Conservation (phyloP, 768 basidiomycete genomes). For the Podaxis sp. region DNA sequence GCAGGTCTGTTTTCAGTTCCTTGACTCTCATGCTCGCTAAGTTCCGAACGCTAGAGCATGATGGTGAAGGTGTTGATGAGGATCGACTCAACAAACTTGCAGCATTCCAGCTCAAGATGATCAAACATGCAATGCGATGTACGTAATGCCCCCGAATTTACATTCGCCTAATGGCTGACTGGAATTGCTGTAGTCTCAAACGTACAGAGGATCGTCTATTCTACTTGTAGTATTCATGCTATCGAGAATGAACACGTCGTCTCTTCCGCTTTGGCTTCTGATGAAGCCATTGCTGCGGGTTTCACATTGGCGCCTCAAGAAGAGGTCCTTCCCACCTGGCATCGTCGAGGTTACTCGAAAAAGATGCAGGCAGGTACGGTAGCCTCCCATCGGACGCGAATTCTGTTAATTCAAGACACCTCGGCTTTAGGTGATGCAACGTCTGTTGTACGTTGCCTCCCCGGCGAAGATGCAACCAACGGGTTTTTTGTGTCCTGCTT, state of each 20-base stretch:
- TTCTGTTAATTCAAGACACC: background rate
- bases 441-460: conserved; percentile 67
- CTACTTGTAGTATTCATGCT: conserved; percentile 93
- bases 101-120: conserved; percentile 85
- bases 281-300: conserved; percentile 53
- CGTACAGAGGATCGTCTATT: conserved; percentile 85
- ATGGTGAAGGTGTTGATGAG: conserved; percentile 51
- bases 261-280: conserved; percentile 60
- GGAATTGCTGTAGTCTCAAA: conserved; percentile 54
- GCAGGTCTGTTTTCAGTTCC: conserved; percentile 42
- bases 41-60: conserved; percentile 37
- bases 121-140: conserved; percentile 96
- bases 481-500: conserved; percentile 99
- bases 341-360: conserved; percentile 67
- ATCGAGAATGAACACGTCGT: conserved; percentile 94
- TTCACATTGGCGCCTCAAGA: conserved; percentile 67
- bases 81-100: conserved; percentile 81
- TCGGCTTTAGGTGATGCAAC: conserved; percentile 44
- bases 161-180: conserved; percentile 4
- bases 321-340: conserved; percentile 79
- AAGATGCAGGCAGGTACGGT: conserved; percentile 56
- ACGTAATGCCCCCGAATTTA: conserved; percentile 1
- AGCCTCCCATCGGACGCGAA: background rate
- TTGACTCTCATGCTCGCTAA: background rate
- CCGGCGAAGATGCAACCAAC: conserved; percentile 85